A percentile compares a stretch with the other conserved stretches of the same genome.
Conservation (phyloP, 1,284 basidiomycete species). For the Cryptococcus sp. region DNA sequence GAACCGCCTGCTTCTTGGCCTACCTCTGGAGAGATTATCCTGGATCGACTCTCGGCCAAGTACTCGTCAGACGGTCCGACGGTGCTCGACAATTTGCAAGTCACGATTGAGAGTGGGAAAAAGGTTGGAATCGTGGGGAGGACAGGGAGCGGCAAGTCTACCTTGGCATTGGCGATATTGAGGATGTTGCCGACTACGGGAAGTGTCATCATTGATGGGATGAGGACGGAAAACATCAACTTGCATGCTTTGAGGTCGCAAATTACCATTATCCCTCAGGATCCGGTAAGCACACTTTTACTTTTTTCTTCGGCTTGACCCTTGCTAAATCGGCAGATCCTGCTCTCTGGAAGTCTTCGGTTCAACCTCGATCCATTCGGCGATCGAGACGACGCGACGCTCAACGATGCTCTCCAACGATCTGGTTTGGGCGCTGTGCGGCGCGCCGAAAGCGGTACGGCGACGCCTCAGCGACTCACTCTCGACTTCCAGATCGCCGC, state of each 20-base stretch:
- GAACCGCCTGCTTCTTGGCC: conserved; percentile 74
- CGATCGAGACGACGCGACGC: conserved; percentile 60
- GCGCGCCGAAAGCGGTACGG: conserved; percentile 18
- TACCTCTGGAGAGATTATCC: conserved; percentile 59
- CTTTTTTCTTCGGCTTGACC: conserved; percentile 6
- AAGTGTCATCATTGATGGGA: conserved; percentile 47
- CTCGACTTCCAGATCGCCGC: conserved; percentile 44
- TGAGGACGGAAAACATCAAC: conserved; percentile 52
- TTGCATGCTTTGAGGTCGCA: conserved; percentile 55
- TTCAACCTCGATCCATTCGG: conserved; percentile 71
- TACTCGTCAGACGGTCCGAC: conserved; percentile 47
- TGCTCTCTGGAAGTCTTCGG: conserved; percentile 71
- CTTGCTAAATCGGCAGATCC: conserved; percentile 16
- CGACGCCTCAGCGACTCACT: conserved; percentile 40
- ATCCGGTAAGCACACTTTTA: conserved; percentile 53
- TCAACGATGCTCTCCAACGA: conserved; percentile 51
- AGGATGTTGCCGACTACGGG: conserved; percentile 58
- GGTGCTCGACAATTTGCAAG: conserved; percentile 56
- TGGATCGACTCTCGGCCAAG: conserved; percentile 52
- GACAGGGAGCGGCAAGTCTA: conserved; percentile 67
- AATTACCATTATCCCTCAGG: conserved; percentile 56
- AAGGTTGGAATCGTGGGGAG: conserved; percentile 62
- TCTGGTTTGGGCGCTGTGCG: conserved; percentile 46
- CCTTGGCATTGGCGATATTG: conserved; percentile 46
- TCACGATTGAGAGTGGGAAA: conserved; percentile 57